Base-by-base conservation (phyloP, 306 rosid species). In the Rubus idaeus region DNA sequence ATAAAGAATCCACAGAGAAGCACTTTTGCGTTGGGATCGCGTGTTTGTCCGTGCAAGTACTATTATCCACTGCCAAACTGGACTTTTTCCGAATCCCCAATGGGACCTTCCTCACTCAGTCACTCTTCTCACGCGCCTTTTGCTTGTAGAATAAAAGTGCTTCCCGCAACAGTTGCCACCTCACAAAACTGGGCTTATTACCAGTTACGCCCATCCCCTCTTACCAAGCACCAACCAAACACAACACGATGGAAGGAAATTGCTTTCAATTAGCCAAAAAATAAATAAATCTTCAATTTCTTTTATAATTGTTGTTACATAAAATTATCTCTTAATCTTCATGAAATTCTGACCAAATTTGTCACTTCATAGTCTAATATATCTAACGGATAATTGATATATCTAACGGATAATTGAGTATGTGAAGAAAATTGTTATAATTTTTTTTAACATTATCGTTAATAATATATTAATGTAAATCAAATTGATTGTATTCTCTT, bases 151-250 rank as follows among this genome's bases (percentile, higher is more conserved):
- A 14, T 58, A 21, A 4, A 23, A 5, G 7, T 58, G 39, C 6
- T 21, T 57, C 35, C 62, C 35, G 14, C 30, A 3, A 20, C 37
- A 5, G 21, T 10, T 21, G 63, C 39, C 37, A 30, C 41, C 67
- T 61, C 67, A 35, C 45, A 21, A 21, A 20, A 21, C 4, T 4
- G 64, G 64, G 10, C 42, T 14, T 30, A 30, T 13, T 30, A 30
- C 35, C 35, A 30, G 1, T 56, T 51, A 51, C 7, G 35, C 40
- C 66, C 66, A 26, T 61, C 66, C 11, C 41, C 18, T 14, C 41
- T 61, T 12, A 61, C 66, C 66, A 61, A 62, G 68, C 20, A 35
- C 45, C 45, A 62, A 62, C 68, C 20, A 62, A 35, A 62, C 42
- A 30, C 42, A 5, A 2, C 68, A 62, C 68, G 20, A 37, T 35